Evolutionary conservation across 2,329 filamentous ascomycete genomes (phyloP).

Genomic region (Coniella vitis): DNA sequence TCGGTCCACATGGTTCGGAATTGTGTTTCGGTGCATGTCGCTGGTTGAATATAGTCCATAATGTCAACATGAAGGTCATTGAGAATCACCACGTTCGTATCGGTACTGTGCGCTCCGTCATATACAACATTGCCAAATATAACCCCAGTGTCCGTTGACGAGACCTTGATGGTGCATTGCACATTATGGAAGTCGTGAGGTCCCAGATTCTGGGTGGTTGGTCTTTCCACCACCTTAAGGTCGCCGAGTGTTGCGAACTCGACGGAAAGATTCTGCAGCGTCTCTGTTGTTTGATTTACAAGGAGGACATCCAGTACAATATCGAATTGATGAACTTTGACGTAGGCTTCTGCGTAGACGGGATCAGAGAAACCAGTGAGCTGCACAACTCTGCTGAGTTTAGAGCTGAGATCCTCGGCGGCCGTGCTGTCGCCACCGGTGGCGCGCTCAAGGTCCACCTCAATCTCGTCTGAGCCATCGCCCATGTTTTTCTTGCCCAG

Average conservation of each 20-base stretch:
- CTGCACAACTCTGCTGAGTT: conserved; percentile 92
- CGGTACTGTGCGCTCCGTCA: conserved; percentile 84
- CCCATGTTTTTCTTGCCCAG: conserved; percentile 82
- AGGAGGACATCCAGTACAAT: conserved; percentile 94
- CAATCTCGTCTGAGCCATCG: conserved; percentile 78
- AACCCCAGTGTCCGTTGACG: conserved; percentile 93
- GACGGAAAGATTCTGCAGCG: conserved; percentile 91
- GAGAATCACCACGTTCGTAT: conserved; percentile 93
- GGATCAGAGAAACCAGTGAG: conserved; percentile 97
- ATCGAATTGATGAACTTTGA: conserved; percentile 98
- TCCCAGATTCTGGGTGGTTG: conserved; percentile 90
- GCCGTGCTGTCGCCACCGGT: conserved; percentile 77
- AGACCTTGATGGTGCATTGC: conserved; percentile 97
- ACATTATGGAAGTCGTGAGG: conserved; percentile 98
- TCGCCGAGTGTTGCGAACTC: conserved; percentile 98
- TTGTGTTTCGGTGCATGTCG: conserved; percentile 92
- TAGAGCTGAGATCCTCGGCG: conserved; percentile 82
- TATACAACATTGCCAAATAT: conserved; percentile 99
- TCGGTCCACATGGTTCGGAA: conserved; percentile 99
- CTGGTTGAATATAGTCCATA: conserved; percentile 99
- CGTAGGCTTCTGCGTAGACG: conserved; percentile 97
- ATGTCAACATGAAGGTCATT: conserved; percentile 98
- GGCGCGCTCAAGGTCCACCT: conserved; percentile 85
- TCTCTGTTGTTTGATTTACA: conserved; percentile 96
- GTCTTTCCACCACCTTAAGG: conserved; percentile 93